Conservation (phyloP, 768 basidiomycete species). For the Jaapia argillacea region DNA sequence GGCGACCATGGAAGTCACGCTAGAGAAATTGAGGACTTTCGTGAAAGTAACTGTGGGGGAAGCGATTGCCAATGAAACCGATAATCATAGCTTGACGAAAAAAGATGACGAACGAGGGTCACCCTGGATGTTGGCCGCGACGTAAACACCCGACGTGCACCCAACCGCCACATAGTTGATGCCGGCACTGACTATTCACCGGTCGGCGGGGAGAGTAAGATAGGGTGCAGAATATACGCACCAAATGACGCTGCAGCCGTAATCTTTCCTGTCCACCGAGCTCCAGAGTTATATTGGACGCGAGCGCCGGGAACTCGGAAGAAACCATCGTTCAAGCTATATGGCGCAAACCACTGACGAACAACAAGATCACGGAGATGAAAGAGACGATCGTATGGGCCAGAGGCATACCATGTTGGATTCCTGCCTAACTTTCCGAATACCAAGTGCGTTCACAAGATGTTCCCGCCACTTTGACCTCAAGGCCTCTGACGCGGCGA, state of each 20-base stretch:
- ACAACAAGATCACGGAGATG: neutral
- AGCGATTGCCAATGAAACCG: too few species aligned
- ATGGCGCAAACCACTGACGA: constrained; percentile 56
- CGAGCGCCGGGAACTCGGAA: constrained; percentile 37
- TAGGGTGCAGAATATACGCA: constrained; percentile 22
- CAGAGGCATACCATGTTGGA: constrained; percentile 51
- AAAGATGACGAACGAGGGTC: constrained; percentile 35
- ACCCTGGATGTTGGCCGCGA: constrained; percentile 33
- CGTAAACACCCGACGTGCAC: constrained; percentile 62
- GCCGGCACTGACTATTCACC: constrained; percentile 32
- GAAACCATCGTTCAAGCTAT: constrained; percentile 45
- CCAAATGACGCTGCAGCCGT: constrained; percentile 54
- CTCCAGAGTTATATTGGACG: constrained; percentile 16
- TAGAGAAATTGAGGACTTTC: constrained; percentile 40
- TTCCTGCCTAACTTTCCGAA: constrained; percentile 58
- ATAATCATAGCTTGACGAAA: constrained; percentile 3
- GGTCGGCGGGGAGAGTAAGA: constrained; percentile 4
- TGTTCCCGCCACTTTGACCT: constrained; percentile 55
- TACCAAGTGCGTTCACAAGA: constrained; percentile 50
- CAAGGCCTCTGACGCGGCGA: constrained; percentile 43
- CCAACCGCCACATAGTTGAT: constrained; percentile 55
- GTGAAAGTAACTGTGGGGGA: constrained; percentile 46
- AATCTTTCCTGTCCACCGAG: constrained; percentile 46
- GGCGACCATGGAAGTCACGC: constrained; percentile 44
- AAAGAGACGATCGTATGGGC: neutral